Percentiles rank a stretch among this genome's conserved stretches.
These are phyloP conservation scores for Gymnopus androsaceus DNA, from an alignment of 1,284 basidiomycete genomes.

Conservation along the genomic window DNA sequence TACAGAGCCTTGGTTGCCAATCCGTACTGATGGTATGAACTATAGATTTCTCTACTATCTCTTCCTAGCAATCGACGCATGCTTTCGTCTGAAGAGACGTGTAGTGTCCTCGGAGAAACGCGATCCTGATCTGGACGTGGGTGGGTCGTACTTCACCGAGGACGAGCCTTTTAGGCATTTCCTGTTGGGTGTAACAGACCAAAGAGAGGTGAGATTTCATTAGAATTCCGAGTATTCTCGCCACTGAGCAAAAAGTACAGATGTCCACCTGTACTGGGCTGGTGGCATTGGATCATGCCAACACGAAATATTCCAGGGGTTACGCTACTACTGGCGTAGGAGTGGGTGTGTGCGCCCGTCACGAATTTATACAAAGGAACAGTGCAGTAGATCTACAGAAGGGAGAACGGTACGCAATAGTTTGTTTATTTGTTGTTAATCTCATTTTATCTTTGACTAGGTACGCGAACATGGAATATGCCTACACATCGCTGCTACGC, in stretches of 20 bases:
- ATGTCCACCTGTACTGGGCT: too few relatives aligned
- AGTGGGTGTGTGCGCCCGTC: not conserved
- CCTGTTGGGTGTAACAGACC: not conserved
- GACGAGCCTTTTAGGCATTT: constrained; percentile 2
- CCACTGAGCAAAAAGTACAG: not conserved
- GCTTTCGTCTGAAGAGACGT: constrained; percentile 2
- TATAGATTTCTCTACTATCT: not conserved
- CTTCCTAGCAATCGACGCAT: constrained; percentile 1
- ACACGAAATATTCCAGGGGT: constrained; percentile 4
- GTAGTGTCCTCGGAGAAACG: not conserved
- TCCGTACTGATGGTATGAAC: not conserved
- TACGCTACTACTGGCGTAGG: not conserved
- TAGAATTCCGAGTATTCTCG: not conserved
- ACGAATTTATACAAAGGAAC: constrained; percentile 3
- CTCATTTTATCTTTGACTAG: not conserved
- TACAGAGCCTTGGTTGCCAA: not conserved
- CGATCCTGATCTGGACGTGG: not conserved
- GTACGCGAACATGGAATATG: constrained; percentile 8
- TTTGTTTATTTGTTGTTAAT: not conserved
- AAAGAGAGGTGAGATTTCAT: not conserved
- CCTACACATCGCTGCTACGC: too few relatives aligned
- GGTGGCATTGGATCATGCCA: too few relatives aligned
- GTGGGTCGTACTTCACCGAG: constrained; percentile 1
- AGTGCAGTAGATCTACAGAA: constrained; percentile 8
- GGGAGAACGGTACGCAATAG: not conserved